These are phyloP conservation scores for Capronia coronata DNA, from an alignment of 2,329 filamentous ascomycete genomes.

Conservation along the genomic window DNA sequence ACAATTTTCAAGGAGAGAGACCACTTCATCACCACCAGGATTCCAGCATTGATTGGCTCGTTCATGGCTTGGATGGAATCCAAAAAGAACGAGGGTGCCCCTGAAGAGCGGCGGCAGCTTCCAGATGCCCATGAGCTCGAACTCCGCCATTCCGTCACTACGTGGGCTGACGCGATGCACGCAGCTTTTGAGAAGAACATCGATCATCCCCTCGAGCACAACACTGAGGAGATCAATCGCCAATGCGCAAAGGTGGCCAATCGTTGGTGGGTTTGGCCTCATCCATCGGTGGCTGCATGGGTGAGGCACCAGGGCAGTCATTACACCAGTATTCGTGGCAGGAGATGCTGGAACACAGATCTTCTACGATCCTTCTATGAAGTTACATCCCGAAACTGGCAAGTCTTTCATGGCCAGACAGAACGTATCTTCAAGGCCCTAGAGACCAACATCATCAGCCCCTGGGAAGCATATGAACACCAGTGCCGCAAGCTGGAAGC, in stretches of 20 bases:
- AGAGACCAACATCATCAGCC: neutral
- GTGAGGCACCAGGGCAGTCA: neutral
- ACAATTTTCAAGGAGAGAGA: conserved; percentile 5
- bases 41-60: neutral
- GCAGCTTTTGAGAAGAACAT: neutral
- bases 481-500: neutral
- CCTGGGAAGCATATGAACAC: neutral
- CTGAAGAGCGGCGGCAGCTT: neutral
- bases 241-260: neutral
- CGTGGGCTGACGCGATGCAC: neutral
- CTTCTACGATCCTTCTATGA: conserved; percentile 1
- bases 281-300: neutral
- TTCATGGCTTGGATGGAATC: conserved; percentile 1
- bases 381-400: neutral
- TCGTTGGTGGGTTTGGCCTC: neutral
- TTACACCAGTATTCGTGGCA: neutral
- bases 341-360: conserved; percentile 4
- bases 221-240: neutral
- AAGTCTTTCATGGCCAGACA: neutral
- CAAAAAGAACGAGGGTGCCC: neutral
- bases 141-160: neutral
- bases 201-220: neutral
- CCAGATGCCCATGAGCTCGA: neutral
- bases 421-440: neutral
- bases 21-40: neutral